These are phyloP conservation scores for Ascosphaera apis DNA, from an alignment of 2,329 filamentous ascomycete species.

Conservation along the genomic window DNA sequence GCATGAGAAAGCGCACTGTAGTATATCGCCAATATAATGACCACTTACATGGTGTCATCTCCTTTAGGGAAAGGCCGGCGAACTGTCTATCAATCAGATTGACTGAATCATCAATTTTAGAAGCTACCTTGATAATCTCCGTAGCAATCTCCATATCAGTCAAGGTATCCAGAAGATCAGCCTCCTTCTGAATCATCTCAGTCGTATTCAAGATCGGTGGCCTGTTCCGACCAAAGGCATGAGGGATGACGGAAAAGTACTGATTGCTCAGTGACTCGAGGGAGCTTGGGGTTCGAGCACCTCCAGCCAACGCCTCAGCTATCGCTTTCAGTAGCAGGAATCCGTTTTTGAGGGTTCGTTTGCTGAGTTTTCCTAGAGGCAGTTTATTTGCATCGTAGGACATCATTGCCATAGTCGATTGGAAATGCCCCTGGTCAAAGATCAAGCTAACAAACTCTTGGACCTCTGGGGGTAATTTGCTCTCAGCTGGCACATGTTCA, in stretches of 20 bases:
- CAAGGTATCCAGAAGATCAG: constrained; percentile 58
- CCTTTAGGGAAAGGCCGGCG: constrained; percentile 43
- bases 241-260: constrained; percentile 66
- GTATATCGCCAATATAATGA: background rate
- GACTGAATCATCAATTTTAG: constrained; percentile 26
- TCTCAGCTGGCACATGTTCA: constrained; percentile 23
- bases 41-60: constrained; percentile 40
- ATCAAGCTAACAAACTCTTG: constrained; percentile 57
- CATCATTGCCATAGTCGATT: constrained; percentile 25
- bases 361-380: constrained; percentile 65
- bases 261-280: constrained; percentile 46
- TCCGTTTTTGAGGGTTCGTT: constrained; percentile 49
- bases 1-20: background rate
- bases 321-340: constrained; percentile 59
- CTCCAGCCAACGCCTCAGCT: constrained; percentile 38
- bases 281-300: constrained; percentile 16
- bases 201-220: constrained; percentile 43
- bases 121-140: constrained; percentile 49
- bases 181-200: constrained; percentile 44
- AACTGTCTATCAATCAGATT: constrained; percentile 53
- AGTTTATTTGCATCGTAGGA: constrained; percentile 38
- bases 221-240: constrained; percentile 50
- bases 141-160: constrained; percentile 68
- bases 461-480: constrained; percentile 34
- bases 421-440: constrained; percentile 56